Evolutionary conservation across 441 rosid species (phyloP).

Genomic region (Hypseocharis bilobata): DNA sequence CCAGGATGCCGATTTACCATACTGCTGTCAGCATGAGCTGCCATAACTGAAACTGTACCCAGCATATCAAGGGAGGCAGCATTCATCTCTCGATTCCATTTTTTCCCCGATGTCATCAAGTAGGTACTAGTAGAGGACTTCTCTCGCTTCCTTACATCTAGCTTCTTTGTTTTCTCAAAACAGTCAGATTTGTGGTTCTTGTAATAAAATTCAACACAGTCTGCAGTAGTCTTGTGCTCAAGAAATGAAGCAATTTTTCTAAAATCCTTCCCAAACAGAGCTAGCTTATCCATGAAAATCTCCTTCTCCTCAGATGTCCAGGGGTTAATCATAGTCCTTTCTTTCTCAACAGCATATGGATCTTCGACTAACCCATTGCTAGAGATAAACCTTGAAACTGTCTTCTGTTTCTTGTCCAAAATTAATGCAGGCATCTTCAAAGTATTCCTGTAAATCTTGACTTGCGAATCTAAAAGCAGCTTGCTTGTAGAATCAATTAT

Average conservation of each 20-base stretch:
- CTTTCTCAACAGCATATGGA: conserved; percentile 81
- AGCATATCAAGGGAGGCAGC: conserved; percentile 70
- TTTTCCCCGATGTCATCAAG: conserved; percentile 58
- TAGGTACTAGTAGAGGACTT: conserved; percentile 55
- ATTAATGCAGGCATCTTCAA: conserved; percentile 82
- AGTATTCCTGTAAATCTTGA: conserved; percentile 44
- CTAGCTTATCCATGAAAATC: conserved; percentile 67
- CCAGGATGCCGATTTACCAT: conserved; percentile 36
- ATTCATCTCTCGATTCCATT: conserved; percentile 59
- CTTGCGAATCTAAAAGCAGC: conserved; percentile 42
- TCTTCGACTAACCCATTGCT: conserved; percentile 82
- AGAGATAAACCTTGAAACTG: conserved; percentile 53
- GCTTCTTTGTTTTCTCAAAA: conserved; percentile 71
- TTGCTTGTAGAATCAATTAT: conserved; percentile 44
- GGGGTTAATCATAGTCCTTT: conserved; percentile 75
- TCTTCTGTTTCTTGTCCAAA: conserved; percentile 70
- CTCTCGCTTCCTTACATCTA: conserved; percentile 39
- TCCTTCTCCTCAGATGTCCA: conserved; percentile 78
- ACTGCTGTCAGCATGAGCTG: conserved; percentile 53
- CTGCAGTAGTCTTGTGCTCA: conserved; percentile 87
- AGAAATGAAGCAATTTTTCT: conserved; percentile 74
- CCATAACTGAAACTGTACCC: conserved; percentile 68
- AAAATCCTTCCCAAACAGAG: conserved; percentile 74
- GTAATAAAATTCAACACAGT: conserved; percentile 91
- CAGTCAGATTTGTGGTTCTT: conserved; percentile 90